A percentile compares a stretch with the other conserved stretches of the same genome.
Evolutionary conservation across 2,329 filamentous ascomycete species (phyloP).

Genomic region (Coleophoma crateriformis): DNA sequence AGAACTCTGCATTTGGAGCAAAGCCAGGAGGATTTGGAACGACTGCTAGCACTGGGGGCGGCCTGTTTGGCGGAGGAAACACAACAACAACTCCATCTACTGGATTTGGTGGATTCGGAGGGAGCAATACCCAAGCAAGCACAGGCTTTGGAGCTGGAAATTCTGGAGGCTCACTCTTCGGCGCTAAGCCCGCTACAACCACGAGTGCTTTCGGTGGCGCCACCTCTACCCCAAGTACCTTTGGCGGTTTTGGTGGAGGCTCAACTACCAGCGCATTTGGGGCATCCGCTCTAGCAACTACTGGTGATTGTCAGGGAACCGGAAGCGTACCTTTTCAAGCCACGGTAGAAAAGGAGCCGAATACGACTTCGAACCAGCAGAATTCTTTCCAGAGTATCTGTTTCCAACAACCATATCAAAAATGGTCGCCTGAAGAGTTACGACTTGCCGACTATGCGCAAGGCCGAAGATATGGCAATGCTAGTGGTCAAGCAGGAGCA

Average conservation of each 20-base stretch:
- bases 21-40: constrained; percentile 40
- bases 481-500: constrained; percentile 71
- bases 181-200: constrained; percentile 23
- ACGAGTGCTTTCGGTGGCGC: constrained; percentile 21
- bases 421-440: constrained; percentile 85
- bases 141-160: constrained; percentile 23
- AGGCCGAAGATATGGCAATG: constrained; percentile 78
- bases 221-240: constrained; percentile 13
- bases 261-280: constrained; percentile 35
- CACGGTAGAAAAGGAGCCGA: constrained; percentile 67
- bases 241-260: constrained; percentile 30
- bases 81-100: constrained; percentile 24
- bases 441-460: constrained; percentile 83
- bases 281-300: constrained; percentile 33
- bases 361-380: constrained; percentile 43
- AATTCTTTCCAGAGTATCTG: constrained; percentile 73
- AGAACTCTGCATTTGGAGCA: constrained; percentile 23
- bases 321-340: constrained; percentile 63
- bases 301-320: constrained; percentile 63
- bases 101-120: constrained; percentile 21
- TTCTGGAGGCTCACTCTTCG: constrained; percentile 17
- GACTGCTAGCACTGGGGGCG: constrained; percentile 34
- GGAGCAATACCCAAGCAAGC: constrained; percentile 13
- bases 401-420: constrained; percentile 76
- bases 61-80: constrained; percentile 44